Conservation (phyloP, 169 alveolate genomes). For the Cryptosporidium viatorum region DNA sequence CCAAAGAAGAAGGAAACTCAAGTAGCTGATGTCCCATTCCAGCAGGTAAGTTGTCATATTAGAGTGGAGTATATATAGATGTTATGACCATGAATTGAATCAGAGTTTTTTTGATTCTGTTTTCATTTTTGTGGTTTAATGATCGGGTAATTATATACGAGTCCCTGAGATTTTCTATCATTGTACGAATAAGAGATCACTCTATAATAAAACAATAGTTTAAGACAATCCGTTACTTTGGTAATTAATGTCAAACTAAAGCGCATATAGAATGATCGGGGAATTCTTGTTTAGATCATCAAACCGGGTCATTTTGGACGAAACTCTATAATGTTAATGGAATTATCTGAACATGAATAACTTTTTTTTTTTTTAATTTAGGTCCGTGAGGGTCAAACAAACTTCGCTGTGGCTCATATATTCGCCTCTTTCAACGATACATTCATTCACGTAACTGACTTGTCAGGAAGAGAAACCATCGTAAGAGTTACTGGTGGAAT, state of each 20-base stretch:
- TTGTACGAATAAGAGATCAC: neutral
- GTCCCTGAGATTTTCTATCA: neutral
- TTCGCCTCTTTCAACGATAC: constrained; percentile 99
- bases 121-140: neutral
- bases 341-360: neutral
- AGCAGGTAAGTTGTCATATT: constrained; percentile 57
- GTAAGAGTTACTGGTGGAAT: constrained; percentile 99
- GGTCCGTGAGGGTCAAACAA: constrained; percentile 92
- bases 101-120: neutral
- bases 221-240: too few species aligned
- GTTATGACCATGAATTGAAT: neutral
- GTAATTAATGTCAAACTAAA: neutral
- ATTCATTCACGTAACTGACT: constrained; percentile 99
- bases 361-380: constrained; percentile 33
- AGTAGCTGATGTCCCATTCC: constrained; percentile 75
- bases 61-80: neutral
- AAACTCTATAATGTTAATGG: neutral
- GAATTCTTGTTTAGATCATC: neutral
- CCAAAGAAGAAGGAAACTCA: constrained; percentile 73
- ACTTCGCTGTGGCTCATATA: constrained; percentile 99
- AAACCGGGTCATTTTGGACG: neutral
- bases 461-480: constrained; percentile 99
- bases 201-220: neutral
- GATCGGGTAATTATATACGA: neutral
- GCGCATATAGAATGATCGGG: neutral